These are phyloP conservation scores for Zygoascus flipseniorum DNA, from an alignment of 805 yeast genomes.

Conservation along the genomic window DNA sequence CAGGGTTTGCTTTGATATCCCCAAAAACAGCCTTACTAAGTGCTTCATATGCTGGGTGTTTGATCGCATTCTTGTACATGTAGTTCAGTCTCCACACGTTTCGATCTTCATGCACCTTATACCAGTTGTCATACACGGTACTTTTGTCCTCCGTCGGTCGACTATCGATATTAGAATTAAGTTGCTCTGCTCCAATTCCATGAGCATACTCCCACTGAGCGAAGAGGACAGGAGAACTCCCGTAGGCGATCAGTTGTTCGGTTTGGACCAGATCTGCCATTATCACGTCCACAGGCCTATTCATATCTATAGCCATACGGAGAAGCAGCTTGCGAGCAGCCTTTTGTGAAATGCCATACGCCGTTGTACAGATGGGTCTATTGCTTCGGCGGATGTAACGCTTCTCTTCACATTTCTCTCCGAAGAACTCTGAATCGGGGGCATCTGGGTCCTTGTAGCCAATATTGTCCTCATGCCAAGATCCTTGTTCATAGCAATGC, in stretches of 20 bases:
- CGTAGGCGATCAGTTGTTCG: conserved; percentile 4
- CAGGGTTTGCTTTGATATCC: neutral
- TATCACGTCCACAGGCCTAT: conserved; percentile 8
- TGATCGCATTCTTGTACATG: neutral
- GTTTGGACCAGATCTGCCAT: conserved; percentile 2
- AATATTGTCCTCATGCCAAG: neutral
- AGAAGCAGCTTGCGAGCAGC: conserved; percentile 12
- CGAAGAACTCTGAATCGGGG: conserved; percentile 1
- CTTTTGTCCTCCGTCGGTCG: neutral
- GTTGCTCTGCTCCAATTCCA: conserved; percentile 7
- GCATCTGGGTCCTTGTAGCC: conserved; percentile 6
- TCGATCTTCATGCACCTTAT: conserved; percentile 5
- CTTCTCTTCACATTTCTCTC: neutral
- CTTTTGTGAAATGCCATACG: conserved; percentile 6
- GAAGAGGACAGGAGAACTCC: conserved; percentile 8
- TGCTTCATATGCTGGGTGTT: neutral
- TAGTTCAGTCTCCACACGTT: conserved; percentile 9
- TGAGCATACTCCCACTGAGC: conserved; percentile 8
- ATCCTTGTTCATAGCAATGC: conserved; percentile 3
- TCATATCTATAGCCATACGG: conserved; percentile 6
- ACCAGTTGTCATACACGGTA: conserved; percentile 4
- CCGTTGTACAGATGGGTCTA: conserved; percentile 8
- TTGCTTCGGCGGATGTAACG: conserved; percentile 7
- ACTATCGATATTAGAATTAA: conserved; percentile 6
- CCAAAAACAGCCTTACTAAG: neutral